These are phyloP conservation scores for Ziziphus jujuba DNA, from an alignment of 306 rosid species.

Conservation along the genomic window DNA sequence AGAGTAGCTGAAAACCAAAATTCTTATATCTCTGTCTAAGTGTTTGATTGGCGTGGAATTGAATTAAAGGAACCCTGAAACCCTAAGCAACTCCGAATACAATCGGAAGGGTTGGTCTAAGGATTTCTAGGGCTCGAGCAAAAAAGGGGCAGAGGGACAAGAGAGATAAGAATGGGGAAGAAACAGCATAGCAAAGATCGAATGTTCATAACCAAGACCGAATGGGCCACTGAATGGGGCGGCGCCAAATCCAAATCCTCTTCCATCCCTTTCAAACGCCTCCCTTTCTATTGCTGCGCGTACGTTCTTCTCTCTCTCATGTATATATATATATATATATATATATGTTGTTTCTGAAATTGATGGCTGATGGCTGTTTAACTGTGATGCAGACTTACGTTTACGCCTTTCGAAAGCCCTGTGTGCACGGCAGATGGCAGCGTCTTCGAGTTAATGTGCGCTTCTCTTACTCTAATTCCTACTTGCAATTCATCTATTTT, in stretches of 20 bases:
- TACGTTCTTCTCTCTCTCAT: slow-evolving; percentile 24
- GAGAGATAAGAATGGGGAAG: slow-evolving; percentile 65
- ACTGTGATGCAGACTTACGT: slow-evolving; percentile 58
- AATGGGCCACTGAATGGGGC: slow-evolving; percentile 99
- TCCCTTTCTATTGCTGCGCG: slow-evolving; percentile 98
- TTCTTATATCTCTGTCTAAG: too few relatives aligned
- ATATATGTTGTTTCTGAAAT: background rate
- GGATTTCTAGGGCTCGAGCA: background rate
- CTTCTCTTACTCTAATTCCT: background rate
- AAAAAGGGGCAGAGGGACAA: background rate
- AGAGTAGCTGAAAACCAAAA: too few relatives aligned
- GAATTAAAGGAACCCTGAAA: too few relatives aligned
- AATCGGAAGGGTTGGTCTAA: background rate
- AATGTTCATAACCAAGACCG: slow-evolving; percentile 91
- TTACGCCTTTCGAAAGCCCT: slow-evolving; percentile 81
- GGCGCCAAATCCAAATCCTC: slow-evolving; percentile 80
- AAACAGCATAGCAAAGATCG: slow-evolving; percentile 96
- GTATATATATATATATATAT: background rate
- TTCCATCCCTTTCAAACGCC: slow-evolving; percentile 82
- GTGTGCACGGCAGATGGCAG: slow-evolving; percentile 90
- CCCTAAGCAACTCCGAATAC: too few relatives aligned
- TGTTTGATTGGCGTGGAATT: too few relatives aligned
- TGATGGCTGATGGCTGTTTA: background rate
- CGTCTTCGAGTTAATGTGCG: slow-evolving; percentile 73
- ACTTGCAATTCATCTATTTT: background rate